Base-by-base conservation (phyloP, 805 yeast genomes). In the Candida michaelii region DNA sequence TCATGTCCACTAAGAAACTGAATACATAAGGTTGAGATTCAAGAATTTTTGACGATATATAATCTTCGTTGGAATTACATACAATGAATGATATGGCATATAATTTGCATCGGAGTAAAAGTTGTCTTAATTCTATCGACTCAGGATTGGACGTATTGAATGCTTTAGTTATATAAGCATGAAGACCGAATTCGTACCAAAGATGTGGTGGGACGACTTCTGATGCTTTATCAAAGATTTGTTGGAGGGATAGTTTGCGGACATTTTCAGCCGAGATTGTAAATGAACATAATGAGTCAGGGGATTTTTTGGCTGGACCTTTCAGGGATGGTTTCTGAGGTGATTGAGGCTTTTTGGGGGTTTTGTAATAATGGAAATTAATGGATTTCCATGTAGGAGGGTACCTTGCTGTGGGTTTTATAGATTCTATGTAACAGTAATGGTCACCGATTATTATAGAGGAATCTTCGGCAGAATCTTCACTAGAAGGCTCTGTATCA, bases 1-100 rank as follows among this genome's bases (percentile, higher is more conserved):
- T 71, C 42, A 89, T 66, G 36, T 83, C 93, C 27, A 85, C 82
- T 47, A 89, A 62, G 47, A 82, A 80, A 40, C 79, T 78, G 55
- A 89, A 71, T 12, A 86, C 66, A 47, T 82, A 78, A 6, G 95
- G 73, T 54, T 87, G 90, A 1, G 80, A 69, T 46, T 84, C 89
- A 52, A 86, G 80, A 10, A 89, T 66, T 41, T 79, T 72, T 10
- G 88, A 74, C 5, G 84, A 79, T 16, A 85, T 76, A 42, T 71
- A 78, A 34, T 78, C 77, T 37, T 82, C 80, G 5, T 73, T 66
- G 47, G 75, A 76, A 42, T 79, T 71, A 33, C 82, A 74, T 14
- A 82, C 74, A 2, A 81, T 70, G 49, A 82, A 79, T 0, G 86
- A 85, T 35, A 85, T 69, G 1, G 95, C 79, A 40, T 77, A 65